phyloP scores from a whole-genome alignment of 768 basidiomycete genomes.

The Mycena haematopus region DNA sequence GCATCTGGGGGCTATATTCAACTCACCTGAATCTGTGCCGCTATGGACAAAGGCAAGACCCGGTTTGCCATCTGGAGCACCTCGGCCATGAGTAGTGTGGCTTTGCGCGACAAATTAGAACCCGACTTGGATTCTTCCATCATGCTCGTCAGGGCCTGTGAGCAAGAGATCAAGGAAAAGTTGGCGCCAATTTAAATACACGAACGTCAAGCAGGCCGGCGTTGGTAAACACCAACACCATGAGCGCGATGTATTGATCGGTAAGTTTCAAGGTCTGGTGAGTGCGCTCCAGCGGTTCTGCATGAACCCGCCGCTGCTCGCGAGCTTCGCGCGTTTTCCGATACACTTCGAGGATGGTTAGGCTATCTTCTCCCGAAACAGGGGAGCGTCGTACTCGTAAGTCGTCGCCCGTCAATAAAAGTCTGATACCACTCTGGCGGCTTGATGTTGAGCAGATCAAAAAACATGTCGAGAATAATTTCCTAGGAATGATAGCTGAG shows the following conservation, averaged over 20 bases:
- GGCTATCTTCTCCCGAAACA: background rate
- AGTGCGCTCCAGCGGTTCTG: conserved; percentile 51
- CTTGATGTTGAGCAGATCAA: conserved; percentile 90
- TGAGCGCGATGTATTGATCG: conserved; percentile 90
- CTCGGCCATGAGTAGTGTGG: conserved; percentile 90
- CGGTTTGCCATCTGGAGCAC: conserved; percentile 87
- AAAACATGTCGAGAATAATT: conserved; percentile 92
- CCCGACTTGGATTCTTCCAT: conserved; percentile 81
- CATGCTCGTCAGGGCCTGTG: conserved; percentile 83
- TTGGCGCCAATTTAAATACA: conserved; percentile 7
- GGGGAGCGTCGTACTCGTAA: conserved; percentile 73
- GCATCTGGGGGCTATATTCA: conserved; percentile 32
- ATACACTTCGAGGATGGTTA: conserved; percentile 58
- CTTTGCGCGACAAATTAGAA: conserved; percentile 83
- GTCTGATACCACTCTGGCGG: conserved; percentile 92
- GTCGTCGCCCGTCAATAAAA: conserved; percentile 85
- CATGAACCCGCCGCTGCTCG: conserved; percentile 42
- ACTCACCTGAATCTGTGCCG: conserved; percentile 90
- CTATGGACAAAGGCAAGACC: conserved; percentile 80
- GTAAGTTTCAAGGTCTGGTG: conserved; percentile 76
- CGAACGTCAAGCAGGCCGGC: conserved; percentile 89
- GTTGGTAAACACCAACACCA: conserved; percentile 84
- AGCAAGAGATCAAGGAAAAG: conserved; percentile 6
- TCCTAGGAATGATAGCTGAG: conserved; percentile 59
- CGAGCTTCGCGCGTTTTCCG: conserved; percentile 56